Conservation (phyloP, 768 basidiomycete genomes). For the Calocybe indica region DNA sequence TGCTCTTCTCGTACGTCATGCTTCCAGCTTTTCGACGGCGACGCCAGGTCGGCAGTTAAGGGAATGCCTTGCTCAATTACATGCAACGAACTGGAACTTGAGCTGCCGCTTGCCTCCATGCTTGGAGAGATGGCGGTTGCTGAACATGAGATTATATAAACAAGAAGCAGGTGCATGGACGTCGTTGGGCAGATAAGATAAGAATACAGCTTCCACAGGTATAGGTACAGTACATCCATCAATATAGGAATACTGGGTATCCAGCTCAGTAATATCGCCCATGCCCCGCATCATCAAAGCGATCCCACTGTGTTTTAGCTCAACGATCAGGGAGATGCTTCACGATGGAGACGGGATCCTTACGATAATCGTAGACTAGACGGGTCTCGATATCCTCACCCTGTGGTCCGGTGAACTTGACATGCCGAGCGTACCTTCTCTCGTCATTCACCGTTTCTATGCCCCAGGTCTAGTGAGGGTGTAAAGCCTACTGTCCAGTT, state of each 20-base stretch:
- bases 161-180: background rate
- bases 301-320: background rate
- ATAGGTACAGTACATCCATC: too few relatives aligned
- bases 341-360: constrained; percentile 16
- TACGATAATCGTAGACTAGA: constrained; percentile 66
- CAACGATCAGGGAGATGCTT: background rate
- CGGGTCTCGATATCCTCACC: constrained; percentile 51
- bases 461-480: constrained; percentile 47
- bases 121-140: background rate
- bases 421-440: constrained; percentile 53
- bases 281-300: background rate
- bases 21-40: too few relatives aligned
- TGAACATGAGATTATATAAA: background rate
- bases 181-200: background rate
- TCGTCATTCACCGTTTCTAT: constrained; percentile 53
- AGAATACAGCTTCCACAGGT: background rate
- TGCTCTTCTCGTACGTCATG: too few relatives aligned
- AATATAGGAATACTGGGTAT: constrained; percentile 6
- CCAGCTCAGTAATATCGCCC: constrained; percentile 1
- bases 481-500: background rate
- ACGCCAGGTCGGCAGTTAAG: background rate
- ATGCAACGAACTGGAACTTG: constrained; percentile 10
- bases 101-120: constrained; percentile 8
- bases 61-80: background rate
- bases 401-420: constrained; percentile 57